Conservation (phyloP, 2,329 filamentous ascomycete genomes). For the Aspergillus brunneoviolaceus region DNA sequence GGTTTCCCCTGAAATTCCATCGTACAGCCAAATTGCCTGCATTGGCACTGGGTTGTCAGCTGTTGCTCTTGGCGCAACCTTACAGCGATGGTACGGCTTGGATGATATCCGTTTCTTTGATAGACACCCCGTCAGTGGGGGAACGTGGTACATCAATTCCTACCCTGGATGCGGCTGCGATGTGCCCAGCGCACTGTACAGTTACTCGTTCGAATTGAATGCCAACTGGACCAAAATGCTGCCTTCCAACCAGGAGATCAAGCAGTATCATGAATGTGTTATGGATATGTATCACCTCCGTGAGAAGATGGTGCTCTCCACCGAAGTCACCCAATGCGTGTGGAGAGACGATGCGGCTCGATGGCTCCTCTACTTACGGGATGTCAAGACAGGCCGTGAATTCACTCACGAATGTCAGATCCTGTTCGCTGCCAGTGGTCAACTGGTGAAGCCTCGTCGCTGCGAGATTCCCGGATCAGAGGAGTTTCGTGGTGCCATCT, state of each 20-base stretch:
- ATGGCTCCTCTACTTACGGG: slow-evolving; percentile 42
- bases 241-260: slow-evolving; percentile 51
- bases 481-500: slow-evolving; percentile 23
- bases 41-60: slow-evolving; percentile 62
- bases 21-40: slow-evolving; percentile 29
- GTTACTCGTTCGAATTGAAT: slow-evolving; percentile 56
- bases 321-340: slow-evolving; percentile 25
- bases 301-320: slow-evolving; percentile 17
- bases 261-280: slow-evolving; percentile 51
- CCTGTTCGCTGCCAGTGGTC: slow-evolving; percentile 53
- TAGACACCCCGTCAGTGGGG: slow-evolving; percentile 54
- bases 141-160: slow-evolving; percentile 62
- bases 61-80: slow-evolving; percentile 58
- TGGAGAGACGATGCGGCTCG: slow-evolving; percentile 53
- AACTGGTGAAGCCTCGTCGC: slow-evolving; percentile 53
- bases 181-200: slow-evolving; percentile 55
- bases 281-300: slow-evolving; percentile 48
- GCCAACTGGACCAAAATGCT: slow-evolving; percentile 51
- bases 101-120: slow-evolving; percentile 62
- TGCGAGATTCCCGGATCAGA: slow-evolving; percentile 32
- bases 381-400: slow-evolving; percentile 23
- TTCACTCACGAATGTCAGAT: slow-evolving; percentile 48
- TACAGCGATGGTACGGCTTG: slow-evolving; percentile 58
- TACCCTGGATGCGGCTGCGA: slow-evolving; percentile 59
- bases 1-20: slow-evolving; percentile 4